Evolutionary conservation across 1,139 yeast species (phyloP), one percentile per base, ranked within the genome.

Genomic region (Saccharomyces hybrid): DNA sequence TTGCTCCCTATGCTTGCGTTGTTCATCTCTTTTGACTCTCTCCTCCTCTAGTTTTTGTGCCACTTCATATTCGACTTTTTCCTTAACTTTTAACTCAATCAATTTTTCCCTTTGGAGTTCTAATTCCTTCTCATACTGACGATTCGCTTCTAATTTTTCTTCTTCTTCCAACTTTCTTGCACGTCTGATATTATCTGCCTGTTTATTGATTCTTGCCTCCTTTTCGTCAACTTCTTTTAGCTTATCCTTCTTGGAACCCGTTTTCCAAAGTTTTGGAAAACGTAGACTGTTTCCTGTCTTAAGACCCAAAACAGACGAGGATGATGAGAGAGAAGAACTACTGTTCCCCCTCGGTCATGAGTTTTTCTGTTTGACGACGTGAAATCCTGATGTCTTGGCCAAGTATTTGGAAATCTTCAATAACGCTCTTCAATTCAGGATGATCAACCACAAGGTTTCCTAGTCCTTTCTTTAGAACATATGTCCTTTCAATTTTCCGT

Each of bases 311-410:
- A 38, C 44, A 11, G 44, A 38, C 6, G 44, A 38, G 44, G 44
- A 38, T 9, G 44, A 38, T 16, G 44, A 38, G n/a, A 19, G 19
- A 19, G 44, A 19, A 19, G 26, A n/a, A 5, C 44, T 38, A 19
- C n/a, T 12, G 44, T 38, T 26, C 44, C 19, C 19, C 52, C 50
- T 44, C 42, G 48, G 21, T 49, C 53, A 19, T 49, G 27, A 38
- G 2, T 3, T 16, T 31, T n/a, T 28, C 34, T 16, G 57, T 53
- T 50, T 55, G 54, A 24, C 58, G 56, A 44, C 64, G 55, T 11
- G 58, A 53, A n/a, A 58, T 51, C 50, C 67, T 66, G 8, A 68
- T 63, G 48, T 67, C 69, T 47, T 62, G 63, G 12, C 61, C 68
- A 1, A 68, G 52, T 12, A 67, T 59, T 34, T 65, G 64, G 14